Evolutionary conservation across 2,329 filamentous ascomycete genomes (phyloP).

Genomic region (Fusarium nelsonii): DNA sequence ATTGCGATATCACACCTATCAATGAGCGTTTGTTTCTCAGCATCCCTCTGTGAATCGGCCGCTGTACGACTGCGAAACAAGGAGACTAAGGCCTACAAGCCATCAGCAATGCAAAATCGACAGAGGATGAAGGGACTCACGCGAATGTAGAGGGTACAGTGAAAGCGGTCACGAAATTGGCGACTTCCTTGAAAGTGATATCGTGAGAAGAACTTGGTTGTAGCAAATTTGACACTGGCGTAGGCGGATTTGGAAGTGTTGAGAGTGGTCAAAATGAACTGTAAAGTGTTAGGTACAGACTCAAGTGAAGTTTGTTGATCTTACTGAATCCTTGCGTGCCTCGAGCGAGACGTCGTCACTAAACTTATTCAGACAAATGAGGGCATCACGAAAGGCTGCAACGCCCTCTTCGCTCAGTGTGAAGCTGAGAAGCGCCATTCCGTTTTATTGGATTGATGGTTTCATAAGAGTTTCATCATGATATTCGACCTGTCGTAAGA

Average conservation of each 20-base stretch:
- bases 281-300: slow-evolving; percentile 3
- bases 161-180: slow-evolving; percentile 71
- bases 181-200: slow-evolving; percentile 73
- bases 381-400: slow-evolving; percentile 76
- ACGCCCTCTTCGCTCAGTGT: slow-evolving; percentile 80
- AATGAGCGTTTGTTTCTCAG: slow-evolving; percentile 76
- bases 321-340: slow-evolving; percentile 74
- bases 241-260: slow-evolving; percentile 87
- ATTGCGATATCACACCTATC: slow-evolving; percentile 81
- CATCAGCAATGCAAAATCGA: background rate
- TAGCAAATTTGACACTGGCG: slow-evolving; percentile 76
- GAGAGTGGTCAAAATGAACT: slow-evolving; percentile 80
- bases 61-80: slow-evolving; percentile 76
- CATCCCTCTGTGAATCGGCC: slow-evolving; percentile 67
- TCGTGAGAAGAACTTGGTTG: slow-evolving; percentile 76
- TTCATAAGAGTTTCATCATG: background rate
- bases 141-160: slow-evolving; percentile 80
- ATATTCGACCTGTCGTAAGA: background rate
- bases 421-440: slow-evolving; percentile 76
- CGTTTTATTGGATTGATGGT: background rate
- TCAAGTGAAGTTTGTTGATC: background rate
- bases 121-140: slow-evolving; percentile 54
- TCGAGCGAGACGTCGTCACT: slow-evolving; percentile 83
- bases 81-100: slow-evolving; percentile 71
- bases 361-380: slow-evolving; percentile 82